These are phyloP conservation scores for Elsinoe arachidis DNA, from an alignment of 2,329 filamentous ascomycete species.

Conservation along the genomic window DNA sequence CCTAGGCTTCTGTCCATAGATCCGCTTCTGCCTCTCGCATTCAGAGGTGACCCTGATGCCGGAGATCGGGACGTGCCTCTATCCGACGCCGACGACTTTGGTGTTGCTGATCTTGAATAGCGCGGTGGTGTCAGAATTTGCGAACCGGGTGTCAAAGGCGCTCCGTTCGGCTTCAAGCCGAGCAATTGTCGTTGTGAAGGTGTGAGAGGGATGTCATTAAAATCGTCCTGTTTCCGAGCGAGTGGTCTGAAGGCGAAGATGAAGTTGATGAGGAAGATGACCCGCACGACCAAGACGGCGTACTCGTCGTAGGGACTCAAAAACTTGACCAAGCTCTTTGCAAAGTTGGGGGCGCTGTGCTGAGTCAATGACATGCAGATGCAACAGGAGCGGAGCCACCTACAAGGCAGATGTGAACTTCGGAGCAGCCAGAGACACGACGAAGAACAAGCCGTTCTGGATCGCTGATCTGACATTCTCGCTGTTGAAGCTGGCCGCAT, in stretches of 20 bases:
- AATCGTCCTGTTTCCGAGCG: constrained; percentile 61
- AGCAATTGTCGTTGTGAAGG: constrained; percentile 79
- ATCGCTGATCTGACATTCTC: constrained; percentile 62
- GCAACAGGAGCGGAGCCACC: not conserved
- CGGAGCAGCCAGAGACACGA: constrained; percentile 40
- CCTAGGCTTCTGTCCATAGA: constrained; percentile 16
- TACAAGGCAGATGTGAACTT: constrained; percentile 15
- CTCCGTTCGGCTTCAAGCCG: constrained; percentile 60
- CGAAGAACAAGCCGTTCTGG: constrained; percentile 54
- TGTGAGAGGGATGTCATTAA: constrained; percentile 84
- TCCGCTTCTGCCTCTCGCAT: constrained; percentile 24
- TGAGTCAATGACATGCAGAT: constrained; percentile 1
- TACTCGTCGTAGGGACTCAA: constrained; percentile 33
- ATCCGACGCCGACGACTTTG: constrained; percentile 42
- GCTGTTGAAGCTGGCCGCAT: constrained; percentile 68
- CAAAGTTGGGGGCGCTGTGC: constrained; percentile 24
- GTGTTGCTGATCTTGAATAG: constrained; percentile 68
- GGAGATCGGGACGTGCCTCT: constrained; percentile 13
- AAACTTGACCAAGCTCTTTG: constrained; percentile 12
- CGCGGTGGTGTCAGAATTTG: constrained; percentile 78
- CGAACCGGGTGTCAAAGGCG: constrained; percentile 57
- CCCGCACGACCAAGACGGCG: constrained; percentile 41
- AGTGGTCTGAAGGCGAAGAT: constrained; percentile 62
- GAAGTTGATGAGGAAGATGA: constrained; percentile 56
- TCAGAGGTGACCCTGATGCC: constrained; percentile 28